Evolutionary conservation across 169 alveolate genomes (phyloP).

Genomic region (Plasmodium knowlesi): DNA sequence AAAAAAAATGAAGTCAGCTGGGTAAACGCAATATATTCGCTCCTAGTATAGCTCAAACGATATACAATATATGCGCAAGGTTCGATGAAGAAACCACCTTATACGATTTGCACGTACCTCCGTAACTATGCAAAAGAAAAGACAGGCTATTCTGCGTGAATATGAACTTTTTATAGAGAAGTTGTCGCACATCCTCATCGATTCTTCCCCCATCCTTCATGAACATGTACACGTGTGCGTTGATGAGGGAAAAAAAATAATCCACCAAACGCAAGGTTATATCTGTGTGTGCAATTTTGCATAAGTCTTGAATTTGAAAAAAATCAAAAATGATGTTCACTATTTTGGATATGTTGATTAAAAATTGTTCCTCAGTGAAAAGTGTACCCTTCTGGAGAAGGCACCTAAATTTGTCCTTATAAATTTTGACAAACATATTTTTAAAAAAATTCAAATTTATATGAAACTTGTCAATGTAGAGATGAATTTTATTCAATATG

Average conservation of each 20-base stretch:
- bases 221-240: constrained; percentile 17
- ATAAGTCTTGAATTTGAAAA: constrained; percentile 61
- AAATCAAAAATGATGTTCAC: constrained; percentile 39
- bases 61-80: neutral
- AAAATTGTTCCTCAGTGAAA: constrained; percentile 41
- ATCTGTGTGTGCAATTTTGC: constrained; percentile 34
- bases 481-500: constrained; percentile 21
- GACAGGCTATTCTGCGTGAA: constrained; percentile 46
- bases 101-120: constrained; percentile 17
- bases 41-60: neutral
- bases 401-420: constrained; percentile 30
- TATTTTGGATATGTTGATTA: constrained; percentile 38
- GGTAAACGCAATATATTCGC: neutral
- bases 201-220: constrained; percentile 9
- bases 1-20: neutral
- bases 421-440: constrained; percentile 51
- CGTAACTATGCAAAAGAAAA: constrained; percentile 26
- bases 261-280: constrained; percentile 33
- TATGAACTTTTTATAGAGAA: constrained; percentile 22
- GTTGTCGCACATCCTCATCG: constrained; percentile 20
- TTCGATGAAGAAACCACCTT: neutral
- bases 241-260: constrained; percentile 58
- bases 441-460: constrained; percentile 49
- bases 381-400: constrained; percentile 37
- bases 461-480: constrained; percentile 42